Conservation (phyloP, 768 basidiomycete species). For the Russula vinacea region DNA sequence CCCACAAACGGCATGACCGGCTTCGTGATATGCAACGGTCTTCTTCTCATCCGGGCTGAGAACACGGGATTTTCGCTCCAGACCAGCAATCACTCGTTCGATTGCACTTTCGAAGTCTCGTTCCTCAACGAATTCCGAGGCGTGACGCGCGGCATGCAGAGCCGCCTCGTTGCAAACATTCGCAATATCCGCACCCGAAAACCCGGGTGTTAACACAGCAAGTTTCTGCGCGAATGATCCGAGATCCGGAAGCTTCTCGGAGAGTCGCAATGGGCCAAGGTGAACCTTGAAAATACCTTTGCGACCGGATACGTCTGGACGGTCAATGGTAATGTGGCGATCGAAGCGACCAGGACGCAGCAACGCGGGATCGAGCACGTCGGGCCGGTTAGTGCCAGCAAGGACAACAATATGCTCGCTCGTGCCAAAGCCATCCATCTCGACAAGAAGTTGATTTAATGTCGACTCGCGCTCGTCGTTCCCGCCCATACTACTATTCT, state of each 20-base stretch:
- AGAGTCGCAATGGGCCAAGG: constrained; percentile 75
- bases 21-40: constrained; percentile 98
- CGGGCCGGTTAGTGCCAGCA: constrained; percentile 94
- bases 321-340: constrained; percentile 91
- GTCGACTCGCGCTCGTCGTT: constrained; percentile 99
- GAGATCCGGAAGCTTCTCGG: constrained; percentile 49
- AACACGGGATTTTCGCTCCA: constrained; percentile 94
- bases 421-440: constrained; percentile 99
- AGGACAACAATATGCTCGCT: constrained; percentile 94
- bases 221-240: constrained; percentile 81
- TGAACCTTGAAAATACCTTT: constrained; percentile 94
- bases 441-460: constrained; percentile 93
- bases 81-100: constrained; percentile 94
- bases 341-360: constrained; percentile 98
- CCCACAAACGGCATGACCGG: constrained; percentile 96
- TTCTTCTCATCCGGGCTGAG: constrained; percentile 96
- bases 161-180: constrained; percentile 99
- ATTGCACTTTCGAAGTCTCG: constrained; percentile 95
- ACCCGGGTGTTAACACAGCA: constrained; percentile 93
- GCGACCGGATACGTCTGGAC: constrained; percentile 91
- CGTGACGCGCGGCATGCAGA: constrained; percentile 85
- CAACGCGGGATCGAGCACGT: constrained; percentile 92
- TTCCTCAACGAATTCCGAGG: constrained; percentile 73
- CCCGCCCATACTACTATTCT: constrained; percentile 75
- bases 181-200: constrained; percentile 98